Percentiles rank a stretch among this genome's conserved stretches.
phyloP scores from a whole-genome alignment of 768 basidiomycete genomes.

The Boletus rubescentipes region DNA sequence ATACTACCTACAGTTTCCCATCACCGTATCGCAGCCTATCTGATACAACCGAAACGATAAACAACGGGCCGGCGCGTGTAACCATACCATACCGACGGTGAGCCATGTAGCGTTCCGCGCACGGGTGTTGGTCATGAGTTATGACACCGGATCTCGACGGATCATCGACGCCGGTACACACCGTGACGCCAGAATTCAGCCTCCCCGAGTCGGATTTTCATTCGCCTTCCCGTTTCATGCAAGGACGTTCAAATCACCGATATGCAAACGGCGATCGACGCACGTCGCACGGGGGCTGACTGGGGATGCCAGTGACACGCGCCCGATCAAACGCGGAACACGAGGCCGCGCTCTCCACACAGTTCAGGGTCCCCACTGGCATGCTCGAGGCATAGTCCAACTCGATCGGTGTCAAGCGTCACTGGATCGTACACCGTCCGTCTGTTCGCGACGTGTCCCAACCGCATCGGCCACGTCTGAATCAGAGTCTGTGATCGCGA shows the following conservation, averaged over 20 bases:
- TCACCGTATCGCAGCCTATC: too few relatives aligned
- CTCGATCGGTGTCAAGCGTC: neutral
- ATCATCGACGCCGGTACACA: slow-evolving; percentile 1
- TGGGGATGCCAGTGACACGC: neutral
- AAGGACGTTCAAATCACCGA: neutral
- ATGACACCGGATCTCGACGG: slow-evolving; percentile 1
- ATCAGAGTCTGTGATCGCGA: neutral
- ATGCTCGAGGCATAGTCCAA: too few relatives aligned
- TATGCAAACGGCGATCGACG: neutral
- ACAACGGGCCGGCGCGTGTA: neutral
- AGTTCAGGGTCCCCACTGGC: neutral
- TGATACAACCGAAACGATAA: neutral
- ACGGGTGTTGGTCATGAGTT: too few relatives aligned
- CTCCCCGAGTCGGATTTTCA: neutral
- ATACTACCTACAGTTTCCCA: neutral
- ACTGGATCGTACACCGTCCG: neutral
- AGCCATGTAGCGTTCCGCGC: too few relatives aligned
- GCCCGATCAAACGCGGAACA: neutral
- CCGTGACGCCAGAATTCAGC: neutral
- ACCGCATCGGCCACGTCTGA: too few relatives aligned
- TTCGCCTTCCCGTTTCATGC: neutral
- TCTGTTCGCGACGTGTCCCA: neutral
- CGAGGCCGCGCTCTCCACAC: neutral
- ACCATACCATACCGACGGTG: neutral
- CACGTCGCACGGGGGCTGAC: neutral